Evolutionary conservation across 805 yeast species (phyloP).

Genomic region (Yamadazyma scolyti): DNA sequence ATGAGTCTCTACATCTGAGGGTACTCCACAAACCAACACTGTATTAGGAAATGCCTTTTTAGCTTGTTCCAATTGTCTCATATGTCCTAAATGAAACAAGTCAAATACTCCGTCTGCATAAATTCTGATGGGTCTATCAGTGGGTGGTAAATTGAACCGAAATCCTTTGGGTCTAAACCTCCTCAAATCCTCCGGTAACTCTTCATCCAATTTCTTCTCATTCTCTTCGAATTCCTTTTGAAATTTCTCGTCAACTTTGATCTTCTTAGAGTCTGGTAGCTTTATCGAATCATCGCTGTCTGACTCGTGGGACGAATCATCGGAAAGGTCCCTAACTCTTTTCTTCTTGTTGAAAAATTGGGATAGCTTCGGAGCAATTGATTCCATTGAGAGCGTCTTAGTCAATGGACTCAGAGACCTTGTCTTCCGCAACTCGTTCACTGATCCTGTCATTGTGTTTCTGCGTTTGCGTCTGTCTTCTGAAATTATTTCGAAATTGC

Average conservation of each 20-base stretch:
- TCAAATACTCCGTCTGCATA: slow-evolving; percentile 99
- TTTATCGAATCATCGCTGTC: slow-evolving; percentile 3
- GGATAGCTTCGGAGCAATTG: slow-evolving; percentile 34
- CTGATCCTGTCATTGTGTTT: too few species aligned
- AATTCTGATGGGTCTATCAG: slow-evolving; percentile 81
- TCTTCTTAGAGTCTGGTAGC: slow-evolving; percentile 13
- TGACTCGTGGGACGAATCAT: slow-evolving; percentile 13
- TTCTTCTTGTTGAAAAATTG: slow-evolving; percentile 27
- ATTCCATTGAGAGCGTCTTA: slow-evolving; percentile 38
- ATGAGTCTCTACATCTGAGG: slow-evolving; percentile 88
- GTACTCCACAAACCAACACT: slow-evolving; percentile 84
- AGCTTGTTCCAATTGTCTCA: slow-evolving; percentile 97
- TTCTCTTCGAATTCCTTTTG: slow-evolving; percentile 32
- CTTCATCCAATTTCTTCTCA: slow-evolving; percentile 61
- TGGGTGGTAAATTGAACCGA: slow-evolving; percentile 77
- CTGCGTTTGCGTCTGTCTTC: too few species aligned
- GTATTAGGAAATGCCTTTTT: slow-evolving; percentile 87
- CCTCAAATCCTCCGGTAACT: slow-evolving; percentile 64
- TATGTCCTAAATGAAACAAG: slow-evolving; percentile 93
- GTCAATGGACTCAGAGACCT: slow-evolving; percentile 15
- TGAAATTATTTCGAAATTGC: too few species aligned
- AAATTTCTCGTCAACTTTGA: slow-evolving; percentile 16
- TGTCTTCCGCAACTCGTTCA: too few species aligned
- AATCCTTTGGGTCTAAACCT: slow-evolving; percentile 80
- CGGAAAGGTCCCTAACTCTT: slow-evolving; percentile 16